Evolutionary conservation across 352 stramenopile genomes (phyloP).

Genomic region (Pythium dissimile): DNA sequence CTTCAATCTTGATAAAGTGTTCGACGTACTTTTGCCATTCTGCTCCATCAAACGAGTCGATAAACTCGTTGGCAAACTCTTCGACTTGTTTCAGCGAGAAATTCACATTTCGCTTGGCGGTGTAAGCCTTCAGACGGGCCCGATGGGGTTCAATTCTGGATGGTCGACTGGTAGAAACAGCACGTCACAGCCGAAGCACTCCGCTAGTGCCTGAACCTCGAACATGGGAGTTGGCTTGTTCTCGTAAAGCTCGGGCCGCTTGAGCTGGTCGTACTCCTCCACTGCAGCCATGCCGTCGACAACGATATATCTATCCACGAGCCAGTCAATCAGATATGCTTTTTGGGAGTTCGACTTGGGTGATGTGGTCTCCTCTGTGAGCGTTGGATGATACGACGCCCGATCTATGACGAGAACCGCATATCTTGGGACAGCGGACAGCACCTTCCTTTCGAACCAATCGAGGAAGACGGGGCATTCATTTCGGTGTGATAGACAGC

Average conservation of each 20-base stretch:
- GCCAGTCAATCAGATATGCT: constrained; percentile 7
- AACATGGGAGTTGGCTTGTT: constrained; percentile 8
- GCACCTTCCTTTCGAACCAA: constrained; percentile 18
- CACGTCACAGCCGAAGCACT: constrained; percentile 7
- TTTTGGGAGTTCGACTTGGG: constrained; percentile 10
- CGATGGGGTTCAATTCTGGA: constrained; percentile 24
- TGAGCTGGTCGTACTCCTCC: constrained; percentile 3
- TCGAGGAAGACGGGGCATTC: constrained; percentile 22
- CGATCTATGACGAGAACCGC: constrained; percentile 28
- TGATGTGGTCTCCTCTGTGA: constrained; percentile 12
- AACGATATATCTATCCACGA: background rate
- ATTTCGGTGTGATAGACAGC: constrained; percentile 32
- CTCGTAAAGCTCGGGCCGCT: background rate
- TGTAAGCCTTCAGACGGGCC: constrained; percentile 13
- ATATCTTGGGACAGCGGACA: background rate
- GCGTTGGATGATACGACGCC: constrained; percentile 17
- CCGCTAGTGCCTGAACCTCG: background rate
- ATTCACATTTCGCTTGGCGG: constrained; percentile 13
- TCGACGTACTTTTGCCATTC: constrained; percentile 15
- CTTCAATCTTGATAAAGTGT: constrained; percentile 20
- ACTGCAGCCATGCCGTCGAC: background rate
- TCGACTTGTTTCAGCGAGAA: constrained; percentile 22
- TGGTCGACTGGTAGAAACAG: constrained; percentile 15
- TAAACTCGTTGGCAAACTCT: background rate
- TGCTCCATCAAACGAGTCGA: constrained; percentile 8